A percentile compares a stretch with the other conserved stretches of the same genome.
Conservation (phyloP, 225 moss, liverwort and hornwort genomes). For the Bryoerythrophyllum caledonicum region DNA sequence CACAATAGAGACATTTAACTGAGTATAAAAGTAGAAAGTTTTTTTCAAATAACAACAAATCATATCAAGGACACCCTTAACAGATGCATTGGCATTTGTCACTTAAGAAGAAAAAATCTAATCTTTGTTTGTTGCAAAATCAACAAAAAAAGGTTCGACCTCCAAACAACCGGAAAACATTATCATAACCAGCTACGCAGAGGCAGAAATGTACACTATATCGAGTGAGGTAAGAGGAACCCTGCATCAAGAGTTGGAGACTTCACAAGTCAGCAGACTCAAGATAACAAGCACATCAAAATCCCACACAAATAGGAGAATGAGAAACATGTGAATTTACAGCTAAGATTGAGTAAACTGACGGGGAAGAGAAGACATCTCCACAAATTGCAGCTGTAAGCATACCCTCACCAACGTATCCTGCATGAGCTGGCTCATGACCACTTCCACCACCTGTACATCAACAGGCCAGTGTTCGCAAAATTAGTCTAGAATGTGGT, state of each 20-base stretch:
- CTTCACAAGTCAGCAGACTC: slow-evolving; percentile 21
- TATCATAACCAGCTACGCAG: slow-evolving; percentile 13
- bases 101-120: neutral
- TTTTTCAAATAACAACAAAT: neutral
- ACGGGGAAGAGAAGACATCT: slow-evolving; percentile 87
- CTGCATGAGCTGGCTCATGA: slow-evolving; percentile 97
- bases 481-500: slow-evolving; percentile 1
- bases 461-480: slow-evolving; percentile 24
- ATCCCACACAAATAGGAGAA: slow-evolving; percentile 22
- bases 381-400: slow-evolving; percentile 98
- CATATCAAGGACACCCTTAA: slow-evolving; percentile 1
- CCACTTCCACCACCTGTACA: slow-evolving; percentile 96
- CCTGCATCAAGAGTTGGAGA: slow-evolving; percentile 21
- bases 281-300: slow-evolving; percentile 20
- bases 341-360: slow-evolving; percentile 71
- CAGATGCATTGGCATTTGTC: slow-evolving; percentile 5
- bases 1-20: slow-evolving; percentile 13
- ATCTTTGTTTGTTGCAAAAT: slow-evolving; percentile 5
- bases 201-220: slow-evolving; percentile 20
- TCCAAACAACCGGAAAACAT: neutral
- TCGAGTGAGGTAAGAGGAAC: slow-evolving; percentile 14
- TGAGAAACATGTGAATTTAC: slow-evolving; percentile 57
- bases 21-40: slow-evolving; percentile 2
- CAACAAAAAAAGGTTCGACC: neutral
- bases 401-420: slow-evolving; percentile 94